Evolutionary conservation across 2,329 filamentous ascomycete genomes (phyloP).

Genomic region (Calycina herbarum): DNA sequence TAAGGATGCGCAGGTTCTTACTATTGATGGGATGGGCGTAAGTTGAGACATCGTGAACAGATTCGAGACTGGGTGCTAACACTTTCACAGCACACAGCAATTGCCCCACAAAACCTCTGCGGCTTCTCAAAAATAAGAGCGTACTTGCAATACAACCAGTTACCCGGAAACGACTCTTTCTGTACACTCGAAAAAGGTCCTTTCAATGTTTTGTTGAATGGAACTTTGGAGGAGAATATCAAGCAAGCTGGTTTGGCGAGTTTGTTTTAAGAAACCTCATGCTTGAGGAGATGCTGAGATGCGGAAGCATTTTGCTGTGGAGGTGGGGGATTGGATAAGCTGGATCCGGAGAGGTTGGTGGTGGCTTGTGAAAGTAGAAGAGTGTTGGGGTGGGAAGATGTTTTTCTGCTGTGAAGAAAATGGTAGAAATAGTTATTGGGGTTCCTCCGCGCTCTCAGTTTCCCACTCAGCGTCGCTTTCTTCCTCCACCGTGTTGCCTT

Average conservation of each 20-base stretch:
- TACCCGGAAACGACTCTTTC: background rate
- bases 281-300: no score
- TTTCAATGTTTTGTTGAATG: slow-evolving; percentile 12
- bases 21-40: background rate
- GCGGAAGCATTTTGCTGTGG: no score
- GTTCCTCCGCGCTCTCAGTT: background rate
- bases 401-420: background rate
- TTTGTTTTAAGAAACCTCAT: background rate
- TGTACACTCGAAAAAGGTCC: background rate
- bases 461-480: background rate
- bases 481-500: background rate
- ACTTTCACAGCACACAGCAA: background rate
- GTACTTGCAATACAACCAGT: background rate
- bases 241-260: slow-evolving; percentile 6
- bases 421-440: background rate
- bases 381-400: background rate
- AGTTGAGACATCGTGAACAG: background rate
- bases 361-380: background rate
- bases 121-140: background rate
- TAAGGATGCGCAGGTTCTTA: background rate
- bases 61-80: background rate
- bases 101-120: background rate
- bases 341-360: no score
- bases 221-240: slow-evolving; percentile 12
- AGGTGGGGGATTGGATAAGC: no score